Evolutionary conservation across 305 asterid species (phyloP).

Genomic region (Plantago coronopus): DNA sequence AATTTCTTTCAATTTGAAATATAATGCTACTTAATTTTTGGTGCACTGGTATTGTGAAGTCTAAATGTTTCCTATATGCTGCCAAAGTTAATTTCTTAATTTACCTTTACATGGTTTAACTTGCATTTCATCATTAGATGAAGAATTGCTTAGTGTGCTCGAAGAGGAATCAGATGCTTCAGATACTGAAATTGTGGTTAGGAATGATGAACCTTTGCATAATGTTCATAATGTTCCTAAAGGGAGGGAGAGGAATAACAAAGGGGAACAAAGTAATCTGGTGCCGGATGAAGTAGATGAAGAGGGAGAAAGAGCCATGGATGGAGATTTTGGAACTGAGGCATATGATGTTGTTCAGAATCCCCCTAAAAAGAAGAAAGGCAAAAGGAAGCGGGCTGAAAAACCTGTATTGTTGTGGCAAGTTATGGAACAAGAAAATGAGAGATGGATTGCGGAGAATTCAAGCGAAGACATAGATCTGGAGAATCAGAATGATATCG

Average conservation of each 20-base stretch:
- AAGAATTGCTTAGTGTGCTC: constrained; percentile 23
- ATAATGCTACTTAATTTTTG: no score
- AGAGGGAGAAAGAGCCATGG: constrained; percentile 16
- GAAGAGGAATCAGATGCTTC: constrained; percentile 23
- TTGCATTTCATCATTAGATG: constrained; percentile 30
- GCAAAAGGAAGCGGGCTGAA: constrained; percentile 39
- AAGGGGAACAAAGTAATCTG: constrained; percentile 23
- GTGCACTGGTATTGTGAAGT: no score
- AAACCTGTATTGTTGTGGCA: constrained; percentile 66
- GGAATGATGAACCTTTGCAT: constrained; percentile 30
- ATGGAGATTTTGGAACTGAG: constrained; percentile 20
- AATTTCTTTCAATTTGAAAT: no score
- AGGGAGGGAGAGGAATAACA: constrained; percentile 38
- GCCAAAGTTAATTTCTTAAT: background rate
- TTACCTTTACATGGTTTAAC: background rate
- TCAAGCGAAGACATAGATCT: constrained; percentile 40
- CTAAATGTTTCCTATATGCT: no score
- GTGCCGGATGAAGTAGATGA: constrained; percentile 23
- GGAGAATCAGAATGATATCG: constrained; percentile 55
- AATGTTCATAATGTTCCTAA: constrained; percentile 27
- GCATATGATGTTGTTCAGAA: constrained; percentile 16
- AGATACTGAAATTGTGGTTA: constrained; percentile 22
- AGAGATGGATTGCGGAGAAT: constrained; percentile 66
- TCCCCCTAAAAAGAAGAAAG: constrained; percentile 33
- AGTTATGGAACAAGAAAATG: constrained; percentile 60